These are phyloP conservation scores for Cicer chorassanicum DNA, from an alignment of 306 rosid genomes.

Conservation along the genomic window DNA sequence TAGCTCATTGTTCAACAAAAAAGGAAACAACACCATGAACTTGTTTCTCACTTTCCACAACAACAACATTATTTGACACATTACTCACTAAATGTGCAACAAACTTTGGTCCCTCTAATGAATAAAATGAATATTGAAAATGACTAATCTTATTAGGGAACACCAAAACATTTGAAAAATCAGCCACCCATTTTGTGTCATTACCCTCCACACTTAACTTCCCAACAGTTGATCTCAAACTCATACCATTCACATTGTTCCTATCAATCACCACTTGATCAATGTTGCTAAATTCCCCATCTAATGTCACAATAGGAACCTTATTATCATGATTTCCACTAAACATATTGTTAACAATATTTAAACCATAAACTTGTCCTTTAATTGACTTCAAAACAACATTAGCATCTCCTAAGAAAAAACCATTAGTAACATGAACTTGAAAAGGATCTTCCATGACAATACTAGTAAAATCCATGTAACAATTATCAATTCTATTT, in stretches of 20 bases:
- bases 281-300: slow-evolving; percentile 53
- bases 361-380: slow-evolving; percentile 56
- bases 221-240: slow-evolving; percentile 59
- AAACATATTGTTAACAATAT: slow-evolving; percentile 63
- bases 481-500: slow-evolving; percentile 60
- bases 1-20: slow-evolving; percentile 38
- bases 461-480: slow-evolving; percentile 61
- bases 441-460: slow-evolving; percentile 72
- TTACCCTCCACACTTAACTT: slow-evolving; percentile 48
- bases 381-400: slow-evolving; percentile 59
- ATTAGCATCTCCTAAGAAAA: slow-evolving; percentile 65
- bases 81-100: slow-evolving; percentile 57
- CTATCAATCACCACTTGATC: slow-evolving; percentile 62
- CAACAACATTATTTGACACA: slow-evolving; percentile 58
- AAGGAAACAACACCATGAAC: slow-evolving; percentile 44
- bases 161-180: slow-evolving; percentile 54
- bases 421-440: slow-evolving; percentile 69
- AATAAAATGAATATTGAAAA: slow-evolving; percentile 58
- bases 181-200: slow-evolving; percentile 63
- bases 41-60: slow-evolving; percentile 48
- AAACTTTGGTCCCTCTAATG: slow-evolving; percentile 48
- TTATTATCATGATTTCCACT: slow-evolving; percentile 44
- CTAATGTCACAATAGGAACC: slow-evolving; percentile 53
- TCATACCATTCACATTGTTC: slow-evolving; percentile 62
- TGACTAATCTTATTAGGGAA: slow-evolving; percentile 55